These are phyloP conservation scores for Digitaria exilis DNA, from an alignment of 202 grass and related monocot species.

Conservation along the genomic window DNA sequence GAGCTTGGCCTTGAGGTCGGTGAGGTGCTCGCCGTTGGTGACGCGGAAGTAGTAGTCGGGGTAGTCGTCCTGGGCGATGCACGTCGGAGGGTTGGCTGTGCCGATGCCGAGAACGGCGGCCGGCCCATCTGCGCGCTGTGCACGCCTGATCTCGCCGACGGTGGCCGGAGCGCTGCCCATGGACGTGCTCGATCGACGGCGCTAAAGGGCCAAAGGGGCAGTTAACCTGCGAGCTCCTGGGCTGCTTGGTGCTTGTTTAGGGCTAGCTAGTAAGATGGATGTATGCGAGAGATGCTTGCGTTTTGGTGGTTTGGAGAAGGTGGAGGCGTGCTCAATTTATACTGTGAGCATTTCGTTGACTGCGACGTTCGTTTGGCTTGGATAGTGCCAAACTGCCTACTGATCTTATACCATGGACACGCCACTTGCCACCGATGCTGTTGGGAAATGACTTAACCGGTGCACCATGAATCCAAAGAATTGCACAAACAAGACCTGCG, in stretches of 20 bases:
- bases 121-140: not conserved
- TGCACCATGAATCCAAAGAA: not conserved
- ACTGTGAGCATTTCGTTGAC: not conserved
- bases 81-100: conserved; percentile 14
- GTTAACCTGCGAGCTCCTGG: not conserved
- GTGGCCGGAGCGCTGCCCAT: not conserved
- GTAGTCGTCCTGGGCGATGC: not conserved
- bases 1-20: conserved; percentile 19
- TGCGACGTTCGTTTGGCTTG: not conserved
- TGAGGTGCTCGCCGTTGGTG: conserved; percentile 18
- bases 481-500: not conserved
- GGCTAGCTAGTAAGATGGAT: not conserved
- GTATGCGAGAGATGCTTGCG: not conserved
- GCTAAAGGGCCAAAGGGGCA: no score
- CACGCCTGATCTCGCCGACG: not conserved
- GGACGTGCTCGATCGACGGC: not conserved
- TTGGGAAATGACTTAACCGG: not conserved
- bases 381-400: not conserved
- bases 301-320: not conserved
- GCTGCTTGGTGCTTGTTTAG: not conserved
- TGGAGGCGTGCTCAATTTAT: not conserved
- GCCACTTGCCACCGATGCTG: not conserved
- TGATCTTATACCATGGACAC: not conserved
- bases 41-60: conserved; percentile 8
- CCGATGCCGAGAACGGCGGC: conserved; percentile 1